Conservation (phyloP, 306 rosid species). For the Arachis hypogaea region DNA sequence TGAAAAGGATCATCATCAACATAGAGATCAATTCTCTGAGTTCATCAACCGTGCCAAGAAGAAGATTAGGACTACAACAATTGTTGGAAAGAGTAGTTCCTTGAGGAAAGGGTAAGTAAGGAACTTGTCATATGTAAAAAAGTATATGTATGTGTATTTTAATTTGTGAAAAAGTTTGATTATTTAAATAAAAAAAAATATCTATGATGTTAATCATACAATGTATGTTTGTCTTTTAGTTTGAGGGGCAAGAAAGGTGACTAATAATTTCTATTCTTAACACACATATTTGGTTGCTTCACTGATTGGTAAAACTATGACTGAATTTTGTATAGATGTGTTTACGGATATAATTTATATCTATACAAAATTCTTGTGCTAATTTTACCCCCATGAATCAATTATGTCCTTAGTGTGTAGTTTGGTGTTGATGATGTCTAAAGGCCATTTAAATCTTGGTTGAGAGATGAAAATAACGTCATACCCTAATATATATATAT, state of each 20-base stretch:
- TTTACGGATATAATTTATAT: too few species aligned
- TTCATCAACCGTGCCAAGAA: conserved; percentile 49
- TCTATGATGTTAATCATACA: neutral
- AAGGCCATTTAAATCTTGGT: neutral
- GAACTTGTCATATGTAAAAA: too few species aligned
- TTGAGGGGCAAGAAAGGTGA: neutral
- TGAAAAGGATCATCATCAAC: conserved; percentile 30
- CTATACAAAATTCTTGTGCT: too few species aligned
- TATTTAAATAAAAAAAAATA: neutral
- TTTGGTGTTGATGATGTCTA: conserved; percentile 16
- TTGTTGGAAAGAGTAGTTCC: conserved; percentile 38
- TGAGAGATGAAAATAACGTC: conserved; percentile 26
- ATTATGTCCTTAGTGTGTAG: too few species aligned
- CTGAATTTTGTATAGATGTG: too few species aligned
- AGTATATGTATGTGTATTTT: too few species aligned
- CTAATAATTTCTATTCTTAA: neutral
- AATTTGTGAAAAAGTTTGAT: too few species aligned
- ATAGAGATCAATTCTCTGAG: conserved; percentile 48
- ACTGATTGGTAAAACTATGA: too few species aligned
- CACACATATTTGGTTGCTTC: too few species aligned
- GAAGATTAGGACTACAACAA: conserved; percentile 53
- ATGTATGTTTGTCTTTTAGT: neutral
- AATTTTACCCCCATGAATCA: too few species aligned
- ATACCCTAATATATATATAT: neutral
- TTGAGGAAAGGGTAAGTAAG: conserved; percentile 43